Evolutionary conservation across 2,329 filamentous ascomycete genomes (phyloP).

Genomic region (Graphium sp.): DNA sequence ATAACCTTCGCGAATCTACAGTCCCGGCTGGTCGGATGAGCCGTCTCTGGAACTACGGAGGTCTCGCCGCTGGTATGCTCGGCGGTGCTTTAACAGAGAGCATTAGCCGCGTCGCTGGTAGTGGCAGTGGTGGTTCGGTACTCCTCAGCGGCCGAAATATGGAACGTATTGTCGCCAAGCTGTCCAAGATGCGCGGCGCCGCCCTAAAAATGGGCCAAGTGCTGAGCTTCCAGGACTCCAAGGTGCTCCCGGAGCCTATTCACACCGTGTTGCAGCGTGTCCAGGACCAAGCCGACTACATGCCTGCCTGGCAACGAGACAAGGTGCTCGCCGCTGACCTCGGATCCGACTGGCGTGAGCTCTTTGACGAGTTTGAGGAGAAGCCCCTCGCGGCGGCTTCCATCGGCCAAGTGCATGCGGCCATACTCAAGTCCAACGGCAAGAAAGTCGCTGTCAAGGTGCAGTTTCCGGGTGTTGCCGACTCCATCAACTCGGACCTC

Average conservation of each 20-base stretch:
- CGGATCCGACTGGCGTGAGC: conserved; percentile 65
- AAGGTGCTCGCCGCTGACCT: conserved; percentile 66
- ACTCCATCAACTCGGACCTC: conserved; percentile 91
- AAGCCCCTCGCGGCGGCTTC: conserved; percentile 88
- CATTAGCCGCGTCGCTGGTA: conserved; percentile 62
- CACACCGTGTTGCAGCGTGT: conserved; percentile 85
- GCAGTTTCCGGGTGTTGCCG: conserved; percentile 89
- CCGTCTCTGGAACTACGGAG: conserved; percentile 86
- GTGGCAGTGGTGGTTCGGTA: conserved; percentile 51
- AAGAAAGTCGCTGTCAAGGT: conserved; percentile 83
- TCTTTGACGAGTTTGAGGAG: conserved; percentile 77
- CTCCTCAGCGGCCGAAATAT: conserved; percentile 83
- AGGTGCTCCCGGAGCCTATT: conserved; percentile 78
- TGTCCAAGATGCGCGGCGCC: conserved; percentile 91
- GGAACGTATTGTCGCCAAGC: conserved; percentile 79
- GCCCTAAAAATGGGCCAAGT: conserved; percentile 96
- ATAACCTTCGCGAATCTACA: conserved; percentile 71
- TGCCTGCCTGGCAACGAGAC: conserved; percentile 87
- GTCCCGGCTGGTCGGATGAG: conserved; percentile 80
- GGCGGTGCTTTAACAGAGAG: conserved; percentile 80
- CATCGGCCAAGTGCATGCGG: conserved; percentile 90
- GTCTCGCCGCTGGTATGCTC: conserved; percentile 87
- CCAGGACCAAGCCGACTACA: conserved; percentile 93
- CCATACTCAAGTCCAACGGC: conserved; percentile 58
- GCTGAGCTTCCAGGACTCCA: conserved; percentile 95